These are phyloP conservation scores for Boletus rufocinnamomeus DNA, from an alignment of 768 basidiomycete genomes.

Conservation along the genomic window DNA sequence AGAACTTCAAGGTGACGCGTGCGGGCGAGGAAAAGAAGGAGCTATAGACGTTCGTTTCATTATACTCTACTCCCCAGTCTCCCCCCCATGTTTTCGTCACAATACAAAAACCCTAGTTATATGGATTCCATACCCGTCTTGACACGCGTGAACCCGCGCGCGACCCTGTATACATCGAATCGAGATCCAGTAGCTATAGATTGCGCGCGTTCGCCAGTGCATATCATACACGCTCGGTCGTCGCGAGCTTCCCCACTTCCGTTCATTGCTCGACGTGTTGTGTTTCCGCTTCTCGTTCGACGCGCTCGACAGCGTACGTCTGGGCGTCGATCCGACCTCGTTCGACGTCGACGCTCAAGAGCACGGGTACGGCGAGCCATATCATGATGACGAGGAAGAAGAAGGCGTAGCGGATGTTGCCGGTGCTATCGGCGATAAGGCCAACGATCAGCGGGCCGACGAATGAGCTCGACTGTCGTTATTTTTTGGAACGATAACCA, in stretches of 20 bases:
- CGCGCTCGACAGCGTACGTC: conserved; percentile 27
- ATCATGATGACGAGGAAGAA: conserved; percentile 85
- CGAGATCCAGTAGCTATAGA: not conserved
- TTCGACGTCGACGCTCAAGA: conserved; percentile 70
- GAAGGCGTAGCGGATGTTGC: conserved; percentile 90
- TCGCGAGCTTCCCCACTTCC: not conserved
- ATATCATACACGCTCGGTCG: not conserved
- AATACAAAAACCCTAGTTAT: not conserved
- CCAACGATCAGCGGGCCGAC: conserved; percentile 89
- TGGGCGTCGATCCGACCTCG: conserved; percentile 57
- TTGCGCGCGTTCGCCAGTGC: not conserved
- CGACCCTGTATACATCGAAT: not conserved
- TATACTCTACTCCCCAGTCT: not conserved
- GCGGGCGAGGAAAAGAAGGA: conserved; percentile 30
- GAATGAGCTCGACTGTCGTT: conserved; percentile 79
- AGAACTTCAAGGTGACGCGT: conserved; percentile 56
- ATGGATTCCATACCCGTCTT: not conserved
- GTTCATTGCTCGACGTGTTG: not conserved
- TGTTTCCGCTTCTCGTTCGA: not conserved
- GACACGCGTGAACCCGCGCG: not conserved
- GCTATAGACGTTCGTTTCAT: conserved; percentile 11
- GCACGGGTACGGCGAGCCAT: conserved; percentile 75
- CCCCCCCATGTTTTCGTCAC: not conserved
- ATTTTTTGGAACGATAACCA: too few species aligned
- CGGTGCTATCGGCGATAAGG: conserved; percentile 82